phyloP scores from a whole-genome alignment of 2,329 filamentous ascomycete genomes.

The Penicillium digitatum region DNA sequence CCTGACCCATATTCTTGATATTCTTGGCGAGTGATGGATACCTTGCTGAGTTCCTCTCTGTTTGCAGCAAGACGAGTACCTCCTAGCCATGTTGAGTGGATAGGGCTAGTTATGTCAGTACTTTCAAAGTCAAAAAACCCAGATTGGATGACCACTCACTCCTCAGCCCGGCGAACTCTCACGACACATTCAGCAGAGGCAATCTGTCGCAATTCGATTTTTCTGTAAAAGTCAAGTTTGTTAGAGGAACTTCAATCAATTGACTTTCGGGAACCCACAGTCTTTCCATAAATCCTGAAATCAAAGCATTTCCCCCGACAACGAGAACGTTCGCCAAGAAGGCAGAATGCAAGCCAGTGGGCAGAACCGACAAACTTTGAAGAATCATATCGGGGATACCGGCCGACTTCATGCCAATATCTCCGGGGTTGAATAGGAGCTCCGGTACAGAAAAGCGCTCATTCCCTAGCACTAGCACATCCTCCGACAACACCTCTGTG shows the following conservation, averaged over 20 bases:
- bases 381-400: conserved; percentile 80
- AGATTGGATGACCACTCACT: conserved; percentile 45
- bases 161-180: conserved; percentile 63
- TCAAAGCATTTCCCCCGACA: conserved; percentile 77
- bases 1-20: conserved; percentile 80
- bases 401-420: conserved; percentile 78
- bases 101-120: conserved; percentile 48
- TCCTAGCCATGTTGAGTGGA: conserved; percentile 80
- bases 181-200: conserved; percentile 75
- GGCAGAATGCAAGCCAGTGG: conserved; percentile 76
- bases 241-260: conserved; percentile 17
- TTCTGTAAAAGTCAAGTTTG: conserved; percentile 26
- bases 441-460: conserved; percentile 90
- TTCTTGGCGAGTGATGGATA: conserved; percentile 79
- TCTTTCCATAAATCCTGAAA: conserved; percentile 76
- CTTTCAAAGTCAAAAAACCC: neutral
- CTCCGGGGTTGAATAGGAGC: conserved; percentile 77
- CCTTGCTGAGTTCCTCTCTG: conserved; percentile 57
- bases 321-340: conserved; percentile 83
- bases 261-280: conserved; percentile 46
- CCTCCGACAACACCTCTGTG: conserved; percentile 58
- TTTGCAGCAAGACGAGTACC: conserved; percentile 73
- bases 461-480: conserved; percentile 81
- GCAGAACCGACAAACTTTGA: conserved; percentile 69
- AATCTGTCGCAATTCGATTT: conserved; percentile 66